phyloP scores from a whole-genome alignment of 768 basidiomycete species.

The Tephrocybe sp. region DNA sequence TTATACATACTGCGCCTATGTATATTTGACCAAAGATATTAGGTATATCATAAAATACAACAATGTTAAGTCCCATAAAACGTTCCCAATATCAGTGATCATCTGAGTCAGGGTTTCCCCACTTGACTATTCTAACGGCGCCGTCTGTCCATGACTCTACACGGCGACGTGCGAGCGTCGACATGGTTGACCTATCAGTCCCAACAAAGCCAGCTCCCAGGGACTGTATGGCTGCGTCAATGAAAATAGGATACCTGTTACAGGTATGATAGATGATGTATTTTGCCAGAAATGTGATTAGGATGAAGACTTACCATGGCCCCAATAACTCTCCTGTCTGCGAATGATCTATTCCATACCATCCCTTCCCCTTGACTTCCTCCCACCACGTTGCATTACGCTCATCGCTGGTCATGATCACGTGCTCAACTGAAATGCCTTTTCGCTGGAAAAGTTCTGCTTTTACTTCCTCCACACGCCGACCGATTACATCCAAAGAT shows the following conservation, averaged over 20 bases:
- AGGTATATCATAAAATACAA: conserved; percentile 2
- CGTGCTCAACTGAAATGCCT: conserved; percentile 46
- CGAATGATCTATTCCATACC: conserved; percentile 52
- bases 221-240: conserved; percentile 75
- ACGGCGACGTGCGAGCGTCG: conserved; percentile 61
- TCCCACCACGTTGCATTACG: conserved; percentile 56
- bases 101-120: conserved; percentile 59
- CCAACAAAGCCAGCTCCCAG: conserved; percentile 69
- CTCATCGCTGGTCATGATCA: conserved; percentile 70
- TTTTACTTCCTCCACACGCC: conserved; percentile 56
- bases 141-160: conserved; percentile 69
- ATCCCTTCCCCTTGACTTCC: conserved; percentile 48
- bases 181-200: conserved; percentile 72
- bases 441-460: conserved; percentile 44
- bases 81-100: conserved; percentile 41
- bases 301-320: conserved; percentile 40
- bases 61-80: conserved; percentile 6
- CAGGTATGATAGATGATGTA: too few relatives aligned
- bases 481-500: conserved; percentile 51
- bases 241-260: conserved; percentile 76
- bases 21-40: neutral
- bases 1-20: neutral
- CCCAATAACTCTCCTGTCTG: conserved; percentile 46
- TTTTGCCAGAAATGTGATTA: neutral
- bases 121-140: conserved; percentile 49